A percentile compares a stretch with the other conserved stretches of the same genome.
phyloP scores from a whole-genome alignment of 177 flowering plant species.

The Vitis hybrid region DNA sequence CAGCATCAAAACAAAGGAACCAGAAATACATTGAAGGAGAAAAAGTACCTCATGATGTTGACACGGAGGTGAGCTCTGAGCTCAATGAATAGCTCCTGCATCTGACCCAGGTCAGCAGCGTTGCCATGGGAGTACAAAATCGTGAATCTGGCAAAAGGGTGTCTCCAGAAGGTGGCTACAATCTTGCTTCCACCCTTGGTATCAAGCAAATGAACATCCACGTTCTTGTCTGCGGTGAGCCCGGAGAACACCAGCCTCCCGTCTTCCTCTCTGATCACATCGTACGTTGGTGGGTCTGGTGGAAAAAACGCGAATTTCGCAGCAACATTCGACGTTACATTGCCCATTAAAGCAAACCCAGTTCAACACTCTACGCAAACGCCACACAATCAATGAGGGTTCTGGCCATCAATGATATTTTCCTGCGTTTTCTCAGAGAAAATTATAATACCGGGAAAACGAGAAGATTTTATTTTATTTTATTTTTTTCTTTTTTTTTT shows the following conservation, averaged over 20 bases:
- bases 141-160: conserved; percentile 83
- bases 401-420: not conserved
- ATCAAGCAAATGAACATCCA: conserved; percentile 70
- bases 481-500: not conserved
- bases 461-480: not conserved
- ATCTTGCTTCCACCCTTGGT: conserved; percentile 80
- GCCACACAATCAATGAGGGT: not conserved
- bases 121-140: conserved; percentile 93
- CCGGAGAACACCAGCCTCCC: conserved; percentile 63
- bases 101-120: conserved; percentile 97
- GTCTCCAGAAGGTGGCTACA: conserved; percentile 94
- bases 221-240: conserved; percentile 71
- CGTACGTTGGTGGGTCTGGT: conserved; percentile 94
- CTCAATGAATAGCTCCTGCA: conserved; percentile 91
- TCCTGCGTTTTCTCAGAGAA: conserved; percentile 4
- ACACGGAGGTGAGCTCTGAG: conserved; percentile 93
- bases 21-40: not conserved
- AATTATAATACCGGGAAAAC: not conserved
- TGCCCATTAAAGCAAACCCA: conserved; percentile 60
- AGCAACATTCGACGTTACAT: conserved; percentile 87
- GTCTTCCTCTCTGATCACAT: conserved; percentile 56
- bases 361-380: not conserved
- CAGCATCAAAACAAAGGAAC: not conserved
- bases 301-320: conserved; percentile 96
- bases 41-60: conserved; percentile 81